Conservation (phyloP, 2,329 filamentous ascomycete genomes). For the Neurospora crassa region DNA sequence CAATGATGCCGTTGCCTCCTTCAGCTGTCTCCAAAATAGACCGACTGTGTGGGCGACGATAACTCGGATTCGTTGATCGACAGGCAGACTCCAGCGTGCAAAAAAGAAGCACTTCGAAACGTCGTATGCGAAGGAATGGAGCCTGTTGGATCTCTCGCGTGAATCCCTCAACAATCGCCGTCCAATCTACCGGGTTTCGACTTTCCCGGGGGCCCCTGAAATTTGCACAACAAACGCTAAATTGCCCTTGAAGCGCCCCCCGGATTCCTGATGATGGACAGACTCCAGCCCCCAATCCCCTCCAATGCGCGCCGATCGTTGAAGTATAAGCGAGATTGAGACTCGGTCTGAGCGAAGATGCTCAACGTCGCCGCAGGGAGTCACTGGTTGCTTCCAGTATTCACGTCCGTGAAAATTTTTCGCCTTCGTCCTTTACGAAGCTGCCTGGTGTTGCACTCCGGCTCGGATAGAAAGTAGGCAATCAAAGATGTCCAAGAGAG, state of each 20-base stretch:
- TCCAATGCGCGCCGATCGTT: slow-evolving; percentile 9
- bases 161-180: slow-evolving; percentile 15
- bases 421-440: not conserved
- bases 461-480: not conserved
- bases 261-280: slow-evolving; percentile 13
- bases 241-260: slow-evolving; percentile 9
- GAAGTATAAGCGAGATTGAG: slow-evolving; percentile 18
- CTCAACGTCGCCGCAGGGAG: not conserved
- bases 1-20: not conserved
- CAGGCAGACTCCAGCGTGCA: not conserved
- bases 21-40: not conserved
- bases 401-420: not conserved
- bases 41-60: not conserved
- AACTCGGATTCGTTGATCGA: not conserved
- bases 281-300: slow-evolving; percentile 9
- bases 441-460: not conserved
- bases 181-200: slow-evolving; percentile 5
- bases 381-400: not conserved
- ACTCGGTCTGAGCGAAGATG: not conserved
- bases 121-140: not conserved
- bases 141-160: slow-evolving; percentile 4
- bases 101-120: slow-evolving; percentile 1
- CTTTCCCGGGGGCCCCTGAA: slow-evolving; percentile 4
- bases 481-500: not conserved
- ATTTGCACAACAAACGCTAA: slow-evolving; percentile 11